Conservation (phyloP, 495 filamentous ascomycete species). For the Neurospora sp. region DNA sequence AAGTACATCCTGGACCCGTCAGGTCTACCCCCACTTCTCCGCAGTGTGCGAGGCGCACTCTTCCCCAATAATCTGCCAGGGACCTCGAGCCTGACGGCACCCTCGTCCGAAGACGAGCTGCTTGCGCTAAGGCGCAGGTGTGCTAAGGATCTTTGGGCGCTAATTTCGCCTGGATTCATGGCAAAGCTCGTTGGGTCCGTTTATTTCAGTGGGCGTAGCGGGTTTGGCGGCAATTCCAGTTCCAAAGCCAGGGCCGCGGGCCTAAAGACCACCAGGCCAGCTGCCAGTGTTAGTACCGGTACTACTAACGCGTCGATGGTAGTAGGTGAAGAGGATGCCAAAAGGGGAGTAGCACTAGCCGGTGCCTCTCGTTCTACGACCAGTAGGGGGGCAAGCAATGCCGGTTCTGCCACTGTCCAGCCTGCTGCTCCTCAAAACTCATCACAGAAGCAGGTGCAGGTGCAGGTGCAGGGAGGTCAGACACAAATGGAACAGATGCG, state of each 20-base stretch:
- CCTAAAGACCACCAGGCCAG: background rate
- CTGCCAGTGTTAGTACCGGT: background rate
- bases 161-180: conserved; percentile 30
- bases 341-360: background rate
- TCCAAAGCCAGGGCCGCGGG: background rate
- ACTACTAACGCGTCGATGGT: background rate
- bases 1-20: conserved; percentile 54
- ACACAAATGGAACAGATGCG: background rate
- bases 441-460: background rate
- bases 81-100: conserved; percentile 33
- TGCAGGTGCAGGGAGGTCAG: background rate
- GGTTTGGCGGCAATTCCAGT: background rate
- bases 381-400: background rate
- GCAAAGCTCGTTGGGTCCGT: conserved; percentile 29
- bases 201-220: conserved; percentile 35
- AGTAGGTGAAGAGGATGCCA: background rate
- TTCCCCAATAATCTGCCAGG: conserved; percentile 68
- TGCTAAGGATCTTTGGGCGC: conserved; percentile 41
- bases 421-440: background rate
- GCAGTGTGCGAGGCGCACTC: conserved; percentile 56
- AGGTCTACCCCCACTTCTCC: conserved; percentile 63
- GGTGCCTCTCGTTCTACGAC: background rate
- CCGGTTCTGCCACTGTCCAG: background rate
- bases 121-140: conserved; percentile 39
- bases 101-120: conserved; percentile 36